phyloP scores from a whole-genome alignment of 306 rosid genomes.

The Cicer pinnatifidum region DNA sequence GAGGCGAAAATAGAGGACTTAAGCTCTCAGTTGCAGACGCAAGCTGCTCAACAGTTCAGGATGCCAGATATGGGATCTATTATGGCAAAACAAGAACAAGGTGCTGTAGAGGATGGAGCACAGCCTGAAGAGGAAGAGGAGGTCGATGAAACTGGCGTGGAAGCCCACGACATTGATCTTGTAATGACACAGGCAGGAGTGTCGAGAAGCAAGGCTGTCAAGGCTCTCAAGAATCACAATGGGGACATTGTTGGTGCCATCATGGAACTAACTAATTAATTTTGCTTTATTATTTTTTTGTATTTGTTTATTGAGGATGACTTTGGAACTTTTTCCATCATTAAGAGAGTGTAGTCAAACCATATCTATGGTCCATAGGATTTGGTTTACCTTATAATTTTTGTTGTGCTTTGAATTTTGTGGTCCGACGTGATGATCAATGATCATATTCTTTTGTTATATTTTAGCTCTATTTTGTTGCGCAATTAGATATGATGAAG shows the following conservation, averaged over 20 bases:
- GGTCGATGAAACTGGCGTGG: constrained; percentile 75
- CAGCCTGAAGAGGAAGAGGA: constrained; percentile 73
- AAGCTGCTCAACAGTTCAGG: constrained; percentile 91
- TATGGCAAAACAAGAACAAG: constrained; percentile 60
- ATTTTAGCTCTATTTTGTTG: constrained; percentile 21
- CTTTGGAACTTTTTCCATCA: constrained; percentile 40
- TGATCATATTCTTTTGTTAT: constrained; percentile 31
- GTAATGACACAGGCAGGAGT: constrained; percentile 94
- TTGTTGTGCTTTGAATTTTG: constrained; percentile 42
- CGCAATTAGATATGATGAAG: neutral
- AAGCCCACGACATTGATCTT: constrained; percentile 76
- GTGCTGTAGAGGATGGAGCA: constrained; percentile 52
- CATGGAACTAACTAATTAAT: constrained; percentile 84
- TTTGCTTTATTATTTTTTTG: constrained; percentile 17
- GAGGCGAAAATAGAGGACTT: constrained; percentile 91
- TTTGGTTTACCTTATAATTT: constrained; percentile 42
- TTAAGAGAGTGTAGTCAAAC: constrained; percentile 45
- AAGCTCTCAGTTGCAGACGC: constrained; percentile 89
- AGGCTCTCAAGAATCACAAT: constrained; percentile 77
- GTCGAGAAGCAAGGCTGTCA: constrained; percentile 79
- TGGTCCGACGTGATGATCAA: constrained; percentile 28
- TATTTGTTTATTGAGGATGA: constrained; percentile 39
- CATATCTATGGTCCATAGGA: constrained; percentile 43
- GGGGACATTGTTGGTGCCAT: constrained; percentile 93
- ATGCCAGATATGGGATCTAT: constrained; percentile 75